phyloP scores from a whole-genome alignment of 495 filamentous ascomycete genomes.

The Darksidea phi region DNA sequence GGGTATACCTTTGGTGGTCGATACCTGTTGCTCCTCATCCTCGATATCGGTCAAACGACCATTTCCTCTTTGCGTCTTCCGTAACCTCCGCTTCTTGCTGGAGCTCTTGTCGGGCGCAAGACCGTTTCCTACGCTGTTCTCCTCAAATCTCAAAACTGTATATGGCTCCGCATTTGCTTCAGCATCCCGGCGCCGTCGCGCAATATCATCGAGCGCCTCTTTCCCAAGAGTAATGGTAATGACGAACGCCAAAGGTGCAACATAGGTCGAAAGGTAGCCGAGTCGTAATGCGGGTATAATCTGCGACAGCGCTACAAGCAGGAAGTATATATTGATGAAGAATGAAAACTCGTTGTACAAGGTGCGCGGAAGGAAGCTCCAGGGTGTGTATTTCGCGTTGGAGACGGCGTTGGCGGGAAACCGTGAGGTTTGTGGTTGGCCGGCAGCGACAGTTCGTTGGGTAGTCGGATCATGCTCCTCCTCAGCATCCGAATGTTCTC shows the following conservation, averaged over 20 bases:
- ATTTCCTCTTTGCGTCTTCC: slow-evolving; percentile 27
- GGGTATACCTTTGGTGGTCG: slow-evolving; percentile 42
- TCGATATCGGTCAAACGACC: slow-evolving; percentile 43
- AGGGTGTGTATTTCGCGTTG: slow-evolving; percentile 97
- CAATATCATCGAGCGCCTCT: slow-evolving; percentile 93
- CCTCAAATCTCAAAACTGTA: slow-evolving; percentile 68
- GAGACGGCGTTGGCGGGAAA: slow-evolving; percentile 87
- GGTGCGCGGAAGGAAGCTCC: slow-evolving; percentile 89
- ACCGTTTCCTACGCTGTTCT: slow-evolving; percentile 30
- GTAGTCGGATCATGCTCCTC: slow-evolving; percentile 40
- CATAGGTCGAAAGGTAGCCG: slow-evolving; percentile 91
- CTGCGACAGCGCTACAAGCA: slow-evolving; percentile 92
- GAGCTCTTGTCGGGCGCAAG: slow-evolving; percentile 25
- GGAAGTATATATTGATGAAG: slow-evolving; percentile 99
- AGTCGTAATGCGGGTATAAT: slow-evolving; percentile 84
- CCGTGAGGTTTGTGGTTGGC: slow-evolving; percentile 49
- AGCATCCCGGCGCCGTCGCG: slow-evolving; percentile 75
- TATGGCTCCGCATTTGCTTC: slow-evolving; percentile 95
- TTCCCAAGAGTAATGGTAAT: slow-evolving; percentile 89
- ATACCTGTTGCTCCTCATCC: slow-evolving; percentile 45
- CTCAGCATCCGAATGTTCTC: slow-evolving; percentile 33
- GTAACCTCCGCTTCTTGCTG: slow-evolving; percentile 27
- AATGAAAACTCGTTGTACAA: slow-evolving; percentile 99
- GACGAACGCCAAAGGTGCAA: slow-evolving; percentile 89
- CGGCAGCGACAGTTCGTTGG: slow-evolving; percentile 41